Evolutionary conservation across 2,329 filamentous ascomycete species (phyloP), one percentile per base, ranked within the genome.

Genomic region (Lachnellula cervina): DNA sequence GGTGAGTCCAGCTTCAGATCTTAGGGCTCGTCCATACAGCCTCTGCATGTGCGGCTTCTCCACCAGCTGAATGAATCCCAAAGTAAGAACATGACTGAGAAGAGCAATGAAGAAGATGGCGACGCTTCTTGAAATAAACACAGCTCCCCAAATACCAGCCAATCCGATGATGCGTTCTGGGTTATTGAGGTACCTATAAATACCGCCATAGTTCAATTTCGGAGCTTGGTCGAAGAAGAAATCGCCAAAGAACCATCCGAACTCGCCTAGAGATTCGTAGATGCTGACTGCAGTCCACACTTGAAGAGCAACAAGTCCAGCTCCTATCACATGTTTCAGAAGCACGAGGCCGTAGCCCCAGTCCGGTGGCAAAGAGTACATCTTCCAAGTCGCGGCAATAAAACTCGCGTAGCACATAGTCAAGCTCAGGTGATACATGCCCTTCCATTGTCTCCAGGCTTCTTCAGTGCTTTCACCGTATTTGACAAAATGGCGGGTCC

Each of bases 21-120:
- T 87, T 46, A 99, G 77, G 64, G 85, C 87, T 64, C 86, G 80
- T 43, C 94, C 93, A 68, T 99, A 99, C 17, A 97, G 82, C 78
- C 96, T 97, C 71, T 96, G 89, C 92, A 99, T 97, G 71, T 99
- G 94, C 14, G 93, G 94, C 58, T 92, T 87, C 73, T 99, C 94
- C 9, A 99, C 89, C 62, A 93, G 89, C 57, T 96, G 89, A 53
- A 99, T 89, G 75, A 97, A 97, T 32, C 79, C 84, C 34, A 97
- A 77, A 1, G 89, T 94, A 49, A 97, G 77, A 34, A 93, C 82
- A 68, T 99, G 94, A 62, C 90, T 91, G 37, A 92, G 72, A 21
- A 97, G 76, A 2, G 94, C 93, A 63, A 97, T 80, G 69, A 91
- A 83, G 70, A 96, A 95, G 62, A 99, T 87, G 4, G 89, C 79